Conservation (phyloP, 805 yeast species). For the Priceomyces haplophilus region DNA sequence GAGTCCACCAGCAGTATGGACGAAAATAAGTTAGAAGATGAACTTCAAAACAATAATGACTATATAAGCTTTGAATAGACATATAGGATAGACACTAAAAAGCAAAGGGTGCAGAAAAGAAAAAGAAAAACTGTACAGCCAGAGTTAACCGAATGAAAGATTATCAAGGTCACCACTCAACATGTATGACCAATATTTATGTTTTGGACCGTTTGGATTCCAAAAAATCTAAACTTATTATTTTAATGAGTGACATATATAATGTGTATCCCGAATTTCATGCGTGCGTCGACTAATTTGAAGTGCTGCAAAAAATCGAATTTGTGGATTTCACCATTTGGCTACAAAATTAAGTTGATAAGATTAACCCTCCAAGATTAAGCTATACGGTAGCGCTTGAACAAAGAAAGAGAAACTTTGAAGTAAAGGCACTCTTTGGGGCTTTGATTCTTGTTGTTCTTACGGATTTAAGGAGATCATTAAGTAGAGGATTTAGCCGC, state of each 20-base stretch:
- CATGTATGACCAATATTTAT: too few species aligned
- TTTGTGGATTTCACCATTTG: constrained; percentile 2
- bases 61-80: constrained; percentile 15
- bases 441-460: not conserved
- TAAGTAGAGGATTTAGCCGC: not conserved
- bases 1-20: constrained; percentile 7
- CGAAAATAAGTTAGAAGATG: constrained; percentile 13
- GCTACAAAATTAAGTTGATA: constrained; percentile 1
- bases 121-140: not conserved
- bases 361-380: not conserved
- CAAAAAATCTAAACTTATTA: too few species aligned
- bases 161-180: too few species aligned
- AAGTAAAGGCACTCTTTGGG: not conserved
- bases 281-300: not conserved
- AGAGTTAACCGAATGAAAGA: too few species aligned
- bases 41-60: constrained; percentile 22
- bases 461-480: not conserved
- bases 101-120: not conserved
- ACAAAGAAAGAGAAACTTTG: not conserved
- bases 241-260: too few species aligned
- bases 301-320: constrained; percentile 3
- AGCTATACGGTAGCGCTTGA: not conserved
- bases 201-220: too few species aligned
- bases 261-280: not conserved
- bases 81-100: not conserved